A percentile compares a stretch with the other conserved stretches of the same genome.
These are phyloP conservation scores for Ustilago tritici DNA, from an alignment of 1,284 basidiomycete species.

Conservation along the genomic window DNA sequence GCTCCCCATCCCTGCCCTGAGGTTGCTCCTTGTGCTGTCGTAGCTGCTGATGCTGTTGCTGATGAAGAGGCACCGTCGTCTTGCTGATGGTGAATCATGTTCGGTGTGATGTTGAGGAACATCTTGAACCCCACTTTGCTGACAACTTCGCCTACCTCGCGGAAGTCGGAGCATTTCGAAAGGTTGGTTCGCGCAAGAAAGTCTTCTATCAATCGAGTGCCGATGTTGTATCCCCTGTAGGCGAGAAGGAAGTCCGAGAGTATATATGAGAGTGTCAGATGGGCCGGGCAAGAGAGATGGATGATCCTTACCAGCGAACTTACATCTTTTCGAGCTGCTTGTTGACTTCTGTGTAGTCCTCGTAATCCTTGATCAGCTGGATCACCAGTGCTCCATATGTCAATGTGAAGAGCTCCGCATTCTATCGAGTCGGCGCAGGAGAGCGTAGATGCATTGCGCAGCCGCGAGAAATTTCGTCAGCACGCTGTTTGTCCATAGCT, in stretches of 20 bases:
- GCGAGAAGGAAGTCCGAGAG: background rate
- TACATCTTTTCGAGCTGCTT: conserved; percentile 77
- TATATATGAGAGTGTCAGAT: background rate
- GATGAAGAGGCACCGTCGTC: conserved; percentile 51
- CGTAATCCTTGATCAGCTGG: conserved; percentile 98
- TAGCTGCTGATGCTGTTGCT: conserved; percentile 17
- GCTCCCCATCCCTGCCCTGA: conserved; percentile 14
- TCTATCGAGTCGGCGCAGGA: conserved; percentile 69
- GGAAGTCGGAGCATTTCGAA: conserved; percentile 84
- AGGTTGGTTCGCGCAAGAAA: conserved; percentile 85
- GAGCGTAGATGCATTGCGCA: background rate
- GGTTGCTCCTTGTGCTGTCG: conserved; percentile 16
- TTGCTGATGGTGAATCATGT: conserved; percentile 76
- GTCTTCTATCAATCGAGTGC: conserved; percentile 94
- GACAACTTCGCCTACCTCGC: conserved; percentile 78
- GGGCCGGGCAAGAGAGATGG: background rate
- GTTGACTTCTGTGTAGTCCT: conserved; percentile 89
- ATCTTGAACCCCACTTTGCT: conserved; percentile 91
- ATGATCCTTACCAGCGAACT: conserved; percentile 32
- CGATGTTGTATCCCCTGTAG: conserved; percentile 96
- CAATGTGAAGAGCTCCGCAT: conserved; percentile 94
- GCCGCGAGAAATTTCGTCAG: background rate
- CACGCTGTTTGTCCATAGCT: background rate
- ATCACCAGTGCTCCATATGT: conserved; percentile 98
- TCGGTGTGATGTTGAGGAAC: conserved; percentile 92